Evolutionary conservation across 2,329 filamentous ascomycete species (phyloP), one percentile per base, ranked within the genome.

Genomic region (Xylogone sp.): DNA sequence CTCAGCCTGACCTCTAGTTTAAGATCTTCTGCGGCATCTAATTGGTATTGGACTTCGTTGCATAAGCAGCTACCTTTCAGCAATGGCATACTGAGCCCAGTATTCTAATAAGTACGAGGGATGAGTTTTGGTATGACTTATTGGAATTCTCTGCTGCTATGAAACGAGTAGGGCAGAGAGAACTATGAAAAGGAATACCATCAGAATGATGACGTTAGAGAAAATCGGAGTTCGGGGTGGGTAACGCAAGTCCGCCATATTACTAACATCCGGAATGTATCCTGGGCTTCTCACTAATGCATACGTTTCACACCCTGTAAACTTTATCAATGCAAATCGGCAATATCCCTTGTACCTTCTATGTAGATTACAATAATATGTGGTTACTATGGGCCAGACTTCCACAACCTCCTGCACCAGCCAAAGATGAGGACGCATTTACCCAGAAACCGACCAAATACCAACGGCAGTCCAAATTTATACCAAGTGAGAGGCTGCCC

Each of bases 401-500:
- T 31, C 47, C 50, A 55, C 50, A 53, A n/a, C 31, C 54, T 46
- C 45, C 52, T 48, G 12, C 39, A 34, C 52, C 52, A 55, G 4
- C 43, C 29, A 45, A 56, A 50, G 12, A 43, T 43, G 31, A 56
- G 19, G 29, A 56, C 50, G 19, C 54, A 47, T 42, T 50, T 48
- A 24, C 54, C 54, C 18, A 56, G 39, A 13, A 56, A 29, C n/a
- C 49, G 49, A 2, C 54, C 54, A 45, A 56, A 56, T 9, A 53
- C 31, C n/a, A 51, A 31, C 39, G 54, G 54, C 22, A 56, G 20
- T 10, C 54, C 54, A 51, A 50, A 56, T 27, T 21, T 56, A 50
- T 48, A 55, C 54, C 54, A 56, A 6, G 54, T 55, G 29, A 55
- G 13, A n/a, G 54, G 54, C 39, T 53, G 21, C 50, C 49, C 55